Evolutionary conservation across 202 grass and related monocot species (phyloP), one percentile per base, ranked within the genome.

Genomic region (Saccharum hybrid): DNA sequence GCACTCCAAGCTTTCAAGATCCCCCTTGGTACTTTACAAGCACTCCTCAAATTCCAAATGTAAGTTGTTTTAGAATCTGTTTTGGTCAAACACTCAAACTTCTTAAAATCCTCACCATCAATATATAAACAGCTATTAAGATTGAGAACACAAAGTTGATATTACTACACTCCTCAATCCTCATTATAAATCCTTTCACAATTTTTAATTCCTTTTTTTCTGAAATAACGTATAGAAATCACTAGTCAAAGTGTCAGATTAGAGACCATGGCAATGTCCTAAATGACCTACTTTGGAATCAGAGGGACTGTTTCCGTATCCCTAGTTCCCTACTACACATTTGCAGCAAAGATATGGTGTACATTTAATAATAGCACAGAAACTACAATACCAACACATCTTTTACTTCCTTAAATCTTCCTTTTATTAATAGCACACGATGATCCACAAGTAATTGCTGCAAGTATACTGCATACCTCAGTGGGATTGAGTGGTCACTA

Each of bases 391-490:
- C 23, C 2, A 1, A 23, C 7, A 19, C 10, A 83, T 79, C 8
- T 54, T 73, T 45, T 3, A 52, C 49, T 82, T 56, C 34, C 1
- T 42, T 52, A 19, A 54, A 14, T 26, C 39, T 75, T 75, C 28
- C n/a, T 67, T 51, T 74, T 37, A 61, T 6, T 68, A 75, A 26
- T 38, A 81, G 39, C 51, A 56, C 51, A 61, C 40, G 2, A 81
- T 71, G 38, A 60, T 71, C 10, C 16, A 67, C 28, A 69, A 30
- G 46, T 66, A 78, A 73, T 16, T 70, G 16, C 56, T 10, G 41
- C 37, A 72, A 75, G 69, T 37, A 69, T 91, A 93, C 88, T 89
- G 48, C 67, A 73, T 94, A 97, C 95, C 92, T 91, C 12, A 77
- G 72, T 52, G 85, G 88, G 42, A 91, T 83, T 64, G 86, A 82